phyloP scores from a whole-genome alignment of 208 protist genomes.

The Trypanosoma congolense region DNA sequence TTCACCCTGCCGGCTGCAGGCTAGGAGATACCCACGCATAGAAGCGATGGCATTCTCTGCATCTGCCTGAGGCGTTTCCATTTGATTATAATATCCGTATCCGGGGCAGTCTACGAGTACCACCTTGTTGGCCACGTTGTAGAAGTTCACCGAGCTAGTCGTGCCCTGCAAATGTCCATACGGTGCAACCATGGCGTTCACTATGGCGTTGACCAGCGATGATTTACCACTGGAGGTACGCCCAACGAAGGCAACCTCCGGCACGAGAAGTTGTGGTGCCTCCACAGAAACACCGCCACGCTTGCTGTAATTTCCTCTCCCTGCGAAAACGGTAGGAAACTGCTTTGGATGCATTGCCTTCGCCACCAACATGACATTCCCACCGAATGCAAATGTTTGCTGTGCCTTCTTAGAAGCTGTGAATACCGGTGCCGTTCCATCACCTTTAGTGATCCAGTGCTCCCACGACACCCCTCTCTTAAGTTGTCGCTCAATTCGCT shows the following conservation, averaged over 20 bases:
- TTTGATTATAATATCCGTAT: conserved; percentile 81
- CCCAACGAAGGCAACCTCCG: conserved; percentile 85
- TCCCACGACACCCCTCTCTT: conserved; percentile 84
- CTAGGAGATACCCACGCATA: conserved; percentile 65
- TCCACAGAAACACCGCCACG: not conserved
- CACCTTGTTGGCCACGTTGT: conserved; percentile 57
- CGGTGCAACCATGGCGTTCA: conserved; percentile 75
- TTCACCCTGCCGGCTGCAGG: conserved; percentile 2
- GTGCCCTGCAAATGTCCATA: conserved; percentile 86
- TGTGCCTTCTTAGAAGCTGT: conserved; percentile 73
- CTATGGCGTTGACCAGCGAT: conserved; percentile 78
- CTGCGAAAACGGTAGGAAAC: conserved; percentile 43
- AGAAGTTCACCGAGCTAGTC: conserved; percentile 72
- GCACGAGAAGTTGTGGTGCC: conserved; percentile 28
- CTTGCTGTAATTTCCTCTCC: not conserved
- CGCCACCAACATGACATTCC: conserved; percentile 40
- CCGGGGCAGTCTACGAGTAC: conserved; percentile 84
- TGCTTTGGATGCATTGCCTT: conserved; percentile 55
- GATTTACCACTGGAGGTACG: conserved; percentile 84
- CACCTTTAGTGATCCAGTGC: conserved; percentile 89
- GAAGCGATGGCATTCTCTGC: conserved; percentile 63
- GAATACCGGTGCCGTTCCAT: conserved; percentile 84
- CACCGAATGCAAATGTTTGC: conserved; percentile 85
- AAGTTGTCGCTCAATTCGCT: conserved; percentile 75
- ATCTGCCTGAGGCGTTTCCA: conserved; percentile 50